Conservation (phyloP, 2,329 filamentous ascomycete genomes). For the Immersiporthe knoxdaviesiana region DNA sequence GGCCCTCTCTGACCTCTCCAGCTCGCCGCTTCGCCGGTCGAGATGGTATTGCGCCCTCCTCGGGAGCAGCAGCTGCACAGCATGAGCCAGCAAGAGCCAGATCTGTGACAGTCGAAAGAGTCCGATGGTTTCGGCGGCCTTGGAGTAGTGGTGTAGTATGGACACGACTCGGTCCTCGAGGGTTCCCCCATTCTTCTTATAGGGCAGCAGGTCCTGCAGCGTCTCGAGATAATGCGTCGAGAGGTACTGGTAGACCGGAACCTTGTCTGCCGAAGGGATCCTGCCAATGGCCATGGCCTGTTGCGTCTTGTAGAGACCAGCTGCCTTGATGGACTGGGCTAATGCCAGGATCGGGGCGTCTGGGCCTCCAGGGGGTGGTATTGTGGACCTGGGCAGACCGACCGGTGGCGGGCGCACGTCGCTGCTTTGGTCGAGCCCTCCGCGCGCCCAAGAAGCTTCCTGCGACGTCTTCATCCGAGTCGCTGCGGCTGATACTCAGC, state of each 20-base stretch:
- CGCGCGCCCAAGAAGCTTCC: slow-evolving; percentile 61
- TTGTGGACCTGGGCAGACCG: slow-evolving; percentile 51
- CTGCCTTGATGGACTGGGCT: slow-evolving; percentile 61
- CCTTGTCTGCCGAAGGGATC: slow-evolving; percentile 53
- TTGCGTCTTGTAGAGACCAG: slow-evolving; percentile 60
- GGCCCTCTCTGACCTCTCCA: slow-evolving; percentile 32
- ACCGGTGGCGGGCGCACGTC: slow-evolving; percentile 48
- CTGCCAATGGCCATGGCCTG: slow-evolving; percentile 66
- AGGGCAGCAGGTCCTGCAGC: slow-evolving; percentile 53
- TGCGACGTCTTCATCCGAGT: slow-evolving; percentile 67
- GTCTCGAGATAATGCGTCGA: slow-evolving; percentile 60
- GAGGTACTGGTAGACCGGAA: slow-evolving; percentile 59
- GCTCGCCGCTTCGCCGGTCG: slow-evolving; percentile 49
- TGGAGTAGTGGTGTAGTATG: slow-evolving; percentile 61
- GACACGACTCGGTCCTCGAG: slow-evolving; percentile 51
- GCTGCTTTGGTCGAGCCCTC: slow-evolving; percentile 44
- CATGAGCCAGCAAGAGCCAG: slow-evolving; percentile 64
- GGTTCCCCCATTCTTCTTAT: slow-evolving; percentile 39
- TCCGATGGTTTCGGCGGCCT: slow-evolving; percentile 58
- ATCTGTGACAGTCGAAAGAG: slow-evolving; percentile 66
- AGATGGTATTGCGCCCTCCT: slow-evolving; percentile 62
- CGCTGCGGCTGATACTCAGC: slow-evolving; percentile 62
- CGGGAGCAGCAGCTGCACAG: slow-evolving; percentile 56
- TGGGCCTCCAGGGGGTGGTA: slow-evolving; percentile 56
- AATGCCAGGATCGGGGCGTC: slow-evolving; percentile 54